Evolutionary conservation across 1,139 yeast genomes (phyloP), one percentile per base, ranked within the genome.

Genomic region (Blastobotrys elegans): DNA sequence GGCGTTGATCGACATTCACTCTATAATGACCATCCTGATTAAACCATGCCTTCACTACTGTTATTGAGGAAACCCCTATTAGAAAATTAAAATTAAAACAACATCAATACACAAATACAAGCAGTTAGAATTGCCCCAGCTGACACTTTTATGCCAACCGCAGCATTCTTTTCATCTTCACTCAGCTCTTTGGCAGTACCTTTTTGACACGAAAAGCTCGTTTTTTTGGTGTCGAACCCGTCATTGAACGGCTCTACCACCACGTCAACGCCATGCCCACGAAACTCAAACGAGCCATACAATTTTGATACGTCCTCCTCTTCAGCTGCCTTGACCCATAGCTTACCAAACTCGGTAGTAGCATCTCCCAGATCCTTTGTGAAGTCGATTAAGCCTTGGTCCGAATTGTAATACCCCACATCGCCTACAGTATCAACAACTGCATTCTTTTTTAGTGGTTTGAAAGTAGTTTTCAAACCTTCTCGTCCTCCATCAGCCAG

Each of bases 141-240:
- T 6, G 27, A 24, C 10, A 10, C 10, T 24, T 10, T 5, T 6
- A 10, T 24, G 10, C 10, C 10, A 24, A 24, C 5, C 10, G 27
- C 27, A 24, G 27, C 33, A 30, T 13, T 30, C 33, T 30, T 30
- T n/a, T 30, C 33, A 30, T 13, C 14, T 5, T 30, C 33, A 13
- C 13, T 13, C 6, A 30, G 33, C 5, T 13, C 16, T 5, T 13
- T 30, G 33, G 16, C 33, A 4, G 33, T 14, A 26, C 33, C 32
- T 5, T n/a, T 24, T 14, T 17, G 13, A 14, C 42, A 38, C 3
- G 13, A 13, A 6, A 27, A n/a, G 17, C 16, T 26, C 7, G 20
- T 20, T 6, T 24, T 18, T 11, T 22, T 18, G 27, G 36, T 40
- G 17, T 40, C 31, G 31, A 40, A 40, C 7, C 43, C 43, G 18